Evolutionary conservation across 331 rosid species (phyloP), one percentile per base, ranked within the genome.

Genomic region (Malus hybrid): DNA sequence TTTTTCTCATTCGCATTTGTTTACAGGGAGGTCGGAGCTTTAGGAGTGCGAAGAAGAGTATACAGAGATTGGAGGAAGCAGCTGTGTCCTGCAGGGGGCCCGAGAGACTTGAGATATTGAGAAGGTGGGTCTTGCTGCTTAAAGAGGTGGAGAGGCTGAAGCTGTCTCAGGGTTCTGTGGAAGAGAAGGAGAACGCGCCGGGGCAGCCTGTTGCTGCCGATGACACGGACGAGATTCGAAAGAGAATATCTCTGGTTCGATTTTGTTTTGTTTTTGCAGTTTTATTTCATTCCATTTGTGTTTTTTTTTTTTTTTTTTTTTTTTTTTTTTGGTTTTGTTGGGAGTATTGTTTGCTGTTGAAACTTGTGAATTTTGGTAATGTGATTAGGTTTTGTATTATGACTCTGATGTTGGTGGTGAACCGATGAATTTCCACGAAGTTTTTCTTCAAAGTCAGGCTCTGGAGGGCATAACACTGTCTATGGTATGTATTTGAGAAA

Each of bases 361-460:
- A 24, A 7, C 44, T 67, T n/a, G 3, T 57, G 4, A 3, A 5
- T 28, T 71, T 75, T 36, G 52, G 78, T 73, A 33, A 79, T 74
- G 71, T 88, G 67, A 29, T 14, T 76, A 95, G 99, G 89, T 88
- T 82, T 85, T 92, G 74, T 95, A 95, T 79, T 85, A 86, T 5
- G 99, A 95, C 70, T 62, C 93, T 76, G 99, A 95, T 71, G 76
- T 76, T 85, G 93, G 91, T 12, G 99, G 98, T 31, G 93, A 86
- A 74, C 99, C 98, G 24, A 76, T 95, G 83, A 95, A 86, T 77
- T 95, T 95, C 54, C 92, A 83, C 20, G 96, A 92, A 44, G 94
- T 95, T 78, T 95, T 95, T 81, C 97, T 95, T 84, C 97, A 72
- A 81, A 92, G 99, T 82, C 99, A 95, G 84, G 99, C 98, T 72